phyloP scores from a whole-genome alignment of 805 yeast genomes.

The Saitoella complicata region DNA sequence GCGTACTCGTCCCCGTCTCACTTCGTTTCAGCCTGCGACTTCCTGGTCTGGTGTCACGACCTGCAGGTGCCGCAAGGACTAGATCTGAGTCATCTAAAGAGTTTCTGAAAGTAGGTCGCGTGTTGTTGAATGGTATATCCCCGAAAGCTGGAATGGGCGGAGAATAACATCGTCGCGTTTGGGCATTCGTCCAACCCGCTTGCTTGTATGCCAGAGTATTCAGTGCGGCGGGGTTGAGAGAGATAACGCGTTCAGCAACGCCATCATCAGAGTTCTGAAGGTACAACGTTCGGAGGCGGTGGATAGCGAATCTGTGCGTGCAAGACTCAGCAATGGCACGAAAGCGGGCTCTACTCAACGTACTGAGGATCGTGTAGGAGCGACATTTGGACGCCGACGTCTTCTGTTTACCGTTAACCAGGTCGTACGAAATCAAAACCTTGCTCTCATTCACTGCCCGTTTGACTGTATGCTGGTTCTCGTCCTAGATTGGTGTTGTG shows the following conservation, averaged over 20 bases:
- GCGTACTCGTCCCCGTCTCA: constrained; percentile 1
- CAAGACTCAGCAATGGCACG: neutral
- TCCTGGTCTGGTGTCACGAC: neutral
- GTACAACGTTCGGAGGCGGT: constrained; percentile 7
- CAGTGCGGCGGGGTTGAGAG: constrained; percentile 6
- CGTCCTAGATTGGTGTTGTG: too few relatives aligned
- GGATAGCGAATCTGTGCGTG: constrained; percentile 5
- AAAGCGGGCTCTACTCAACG: neutral
- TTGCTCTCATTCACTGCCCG: too few relatives aligned
- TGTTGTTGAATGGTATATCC: constrained; percentile 1
- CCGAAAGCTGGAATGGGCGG: too few relatives aligned
- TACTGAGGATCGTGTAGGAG: constrained; percentile 6
- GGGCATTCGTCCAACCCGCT: neutral
- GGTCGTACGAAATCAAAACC: too few relatives aligned
- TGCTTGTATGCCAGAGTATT: neutral
- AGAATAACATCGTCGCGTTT: neutral
- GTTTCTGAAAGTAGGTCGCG: neutral
- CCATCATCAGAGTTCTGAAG: constrained; percentile 10
- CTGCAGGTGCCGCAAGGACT: neutral
- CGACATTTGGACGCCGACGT: constrained; percentile 4
- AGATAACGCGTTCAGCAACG: constrained; percentile 11
- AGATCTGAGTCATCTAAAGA: neutral
- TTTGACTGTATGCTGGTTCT: too few relatives aligned
- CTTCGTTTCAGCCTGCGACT: constrained; percentile 5
- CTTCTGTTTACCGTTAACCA: too few relatives aligned